Percentiles rank a stretch among this genome's conserved stretches.
phyloP scores from a whole-genome alignment of 176 grass and related monocot species.

The Zoysia pacifica region DNA sequence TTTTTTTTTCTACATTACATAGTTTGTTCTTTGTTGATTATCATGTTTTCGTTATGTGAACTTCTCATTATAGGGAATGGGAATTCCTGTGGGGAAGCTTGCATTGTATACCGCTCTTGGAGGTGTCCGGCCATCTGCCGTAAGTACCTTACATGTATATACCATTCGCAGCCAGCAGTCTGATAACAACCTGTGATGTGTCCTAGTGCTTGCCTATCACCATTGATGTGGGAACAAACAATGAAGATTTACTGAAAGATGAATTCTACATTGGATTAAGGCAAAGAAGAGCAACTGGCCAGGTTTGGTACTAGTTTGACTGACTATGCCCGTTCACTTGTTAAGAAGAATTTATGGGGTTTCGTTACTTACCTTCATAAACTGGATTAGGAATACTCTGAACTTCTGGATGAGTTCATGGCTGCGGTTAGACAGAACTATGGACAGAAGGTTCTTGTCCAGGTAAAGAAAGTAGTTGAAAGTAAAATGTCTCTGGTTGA shows the following conservation, averaged over 20 bases:
- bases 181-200: not conserved
- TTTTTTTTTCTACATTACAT: not conserved
- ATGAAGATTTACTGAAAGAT: slow-evolving; percentile 80
- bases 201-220: slow-evolving; percentile 81
- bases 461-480: slow-evolving; percentile 48
- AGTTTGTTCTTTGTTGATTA: slow-evolving; percentile 15
- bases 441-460: slow-evolving; percentile 87
- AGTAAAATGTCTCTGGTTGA: not conserved
- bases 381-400: slow-evolving; percentile 66
- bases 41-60: slow-evolving; percentile 1
- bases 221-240: slow-evolving; percentile 95
- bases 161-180: not conserved
- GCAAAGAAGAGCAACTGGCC: slow-evolving; percentile 73
- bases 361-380: slow-evolving; percentile 10
- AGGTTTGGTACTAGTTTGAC: slow-evolving; percentile 43
- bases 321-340: slow-evolving; percentile 1
- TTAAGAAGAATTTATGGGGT: slow-evolving; percentile 3
- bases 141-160: slow-evolving; percentile 39
- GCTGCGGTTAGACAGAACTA: slow-evolving; percentile 84
- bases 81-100: slow-evolving; percentile 93
- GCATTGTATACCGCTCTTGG: slow-evolving; percentile 82
- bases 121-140: slow-evolving; percentile 74
- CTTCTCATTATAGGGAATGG: slow-evolving; percentile 69
- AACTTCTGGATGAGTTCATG: slow-evolving; percentile 88
- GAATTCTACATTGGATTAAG: slow-evolving; percentile 90